Evolutionary conservation across 352 stramenopile species (phyloP), one percentile per base, ranked within the genome.

Genomic region (Globisporangium heterothallicum): DNA sequence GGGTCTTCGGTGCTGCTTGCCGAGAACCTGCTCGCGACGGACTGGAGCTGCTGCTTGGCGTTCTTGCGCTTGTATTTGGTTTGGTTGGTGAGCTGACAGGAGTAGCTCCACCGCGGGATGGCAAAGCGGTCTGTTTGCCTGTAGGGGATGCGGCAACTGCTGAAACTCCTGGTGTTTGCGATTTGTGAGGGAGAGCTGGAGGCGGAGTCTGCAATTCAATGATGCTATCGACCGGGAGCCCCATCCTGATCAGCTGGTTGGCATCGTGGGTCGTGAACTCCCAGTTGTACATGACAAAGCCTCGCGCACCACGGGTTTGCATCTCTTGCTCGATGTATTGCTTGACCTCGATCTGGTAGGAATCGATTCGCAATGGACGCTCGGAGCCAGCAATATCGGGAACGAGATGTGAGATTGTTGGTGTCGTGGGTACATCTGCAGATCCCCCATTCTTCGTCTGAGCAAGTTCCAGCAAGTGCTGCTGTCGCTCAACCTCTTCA

Each of bases 201-300:
- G 50, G 38, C 5, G 58, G 26, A 7, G 68, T 45, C 26, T 82
- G 68, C n/a, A 88, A 44, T 9, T 86, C 74, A 4, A 86, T 50
- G 8, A 86, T 63, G 16, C 70, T 81, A 48, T 86, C 74, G 9
- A 88, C 49, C 0, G 78, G 59, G 1, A 86, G 32, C 1, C 73
- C 73, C 14, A 67, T 38, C 6, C 57, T 60, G n/a, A 72, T 83
- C 21, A 88, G 47, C 6, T 70, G 30, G 42, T 80, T 77, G 1
- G 71, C 62, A 18, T 86, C 72, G 22, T 49, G 52, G 0, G 36
- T 52, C 12, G 73, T 64, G 49, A 86, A 78, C 16, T 71, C 61
- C 59, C 66, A 84, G 21, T 85, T 85, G 58, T 66, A 84, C 19
- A 88, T 53, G 13, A 88, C 55, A 24, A 81, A 65, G 1, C 72